Percentiles rank a stretch among this genome's conserved stretches.
Evolutionary conservation across 2,329 filamentous ascomycete genomes (phyloP).

Genomic region (Penicillium fuscoglaucum): DNA sequence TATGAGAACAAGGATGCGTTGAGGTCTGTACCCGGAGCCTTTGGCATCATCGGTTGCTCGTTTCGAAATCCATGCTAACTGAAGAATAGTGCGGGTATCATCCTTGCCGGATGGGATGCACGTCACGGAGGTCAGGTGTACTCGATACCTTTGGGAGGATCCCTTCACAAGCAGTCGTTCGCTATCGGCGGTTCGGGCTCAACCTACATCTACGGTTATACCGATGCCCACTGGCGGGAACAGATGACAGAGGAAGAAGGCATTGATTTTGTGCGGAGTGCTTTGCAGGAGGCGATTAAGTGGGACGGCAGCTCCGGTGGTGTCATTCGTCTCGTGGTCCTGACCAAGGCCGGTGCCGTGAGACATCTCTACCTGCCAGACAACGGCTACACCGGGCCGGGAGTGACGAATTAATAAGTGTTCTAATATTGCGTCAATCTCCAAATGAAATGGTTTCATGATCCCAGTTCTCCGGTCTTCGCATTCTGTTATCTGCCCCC

Average conservation of each 20-base stretch:
- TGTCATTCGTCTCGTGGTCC: slow-evolving; percentile 95
- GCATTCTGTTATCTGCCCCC: neutral
- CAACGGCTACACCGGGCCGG: slow-evolving; percentile 77
- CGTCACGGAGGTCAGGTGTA: slow-evolving; percentile 96
- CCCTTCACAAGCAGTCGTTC: slow-evolving; percentile 95
- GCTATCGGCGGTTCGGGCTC: slow-evolving; percentile 95
- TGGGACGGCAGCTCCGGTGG: slow-evolving; percentile 99
- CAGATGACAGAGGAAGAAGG: slow-evolving; percentile 91
- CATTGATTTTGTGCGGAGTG: slow-evolving; percentile 87
- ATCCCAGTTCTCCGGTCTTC: neutral
- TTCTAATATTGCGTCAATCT: slow-evolving; percentile 22
- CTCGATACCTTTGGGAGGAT: slow-evolving; percentile 93
- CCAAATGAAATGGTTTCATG: slow-evolving; percentile 22
- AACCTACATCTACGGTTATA: slow-evolving; percentile 99
- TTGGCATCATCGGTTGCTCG: neutral
- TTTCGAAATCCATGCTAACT: neutral
- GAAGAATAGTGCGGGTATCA: slow-evolving; percentile 76
- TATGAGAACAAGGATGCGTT: slow-evolving; percentile 95
- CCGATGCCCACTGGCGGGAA: slow-evolving; percentile 93
- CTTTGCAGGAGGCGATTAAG: slow-evolving; percentile 92
- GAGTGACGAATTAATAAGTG: slow-evolving; percentile 46
- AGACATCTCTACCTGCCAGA: slow-evolving; percentile 95
- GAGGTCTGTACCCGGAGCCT: slow-evolving; percentile 59
- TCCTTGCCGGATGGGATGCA: slow-evolving; percentile 97
- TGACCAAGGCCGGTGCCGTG: slow-evolving; percentile 85